Base-by-base conservation (phyloP, 352 stramenopile genomes). In the Phytophthora lateralis region DNA sequence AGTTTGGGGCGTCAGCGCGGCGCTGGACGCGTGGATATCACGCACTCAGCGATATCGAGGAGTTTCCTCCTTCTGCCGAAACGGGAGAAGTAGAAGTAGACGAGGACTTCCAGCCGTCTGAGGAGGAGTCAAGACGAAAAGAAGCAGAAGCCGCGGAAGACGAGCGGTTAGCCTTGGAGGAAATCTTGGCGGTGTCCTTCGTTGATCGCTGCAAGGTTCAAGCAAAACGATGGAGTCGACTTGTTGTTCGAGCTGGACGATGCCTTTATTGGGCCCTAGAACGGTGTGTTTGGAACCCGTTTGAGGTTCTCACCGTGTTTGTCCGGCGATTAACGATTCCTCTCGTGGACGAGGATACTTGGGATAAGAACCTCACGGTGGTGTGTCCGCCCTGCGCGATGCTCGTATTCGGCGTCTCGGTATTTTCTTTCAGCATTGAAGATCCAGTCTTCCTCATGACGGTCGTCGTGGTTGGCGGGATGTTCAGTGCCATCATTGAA, bases 261-360 rank as follows among this genome's bases (percentile, higher is more conserved):
- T 60, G 50, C 7, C 43, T 71, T 11, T 80, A 80, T 38, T 49
- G 37, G 17, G 14, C 63, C 35, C 78, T 92, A 30, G 60, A 79
- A 12, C 61, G 57, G 6, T 76, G 78, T n/a, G 20, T 94, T 17
- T 94, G 85, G 85, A 80, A 73, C 17, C 85, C 83, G 8, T 76
- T 94, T 26, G 81, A 91, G 54, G 75, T 91, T 44, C 54, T 67
- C 27, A 90, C 75, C 4, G 88, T 87, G 9, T 90, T 92, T 49
- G 34, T 89, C 8, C 73, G 85, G 15, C 75, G 83, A 12, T 63
- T 94, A 26, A 90, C 81, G 4, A 94, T 94, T 35, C 85, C 85
- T 4, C 61, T 94, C 11, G 76, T 94, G 20, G 80, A 92, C 27
- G 80, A 91, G 37, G 85, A 94, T 21, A 90, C 83, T 1, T 94